phyloP scores from a whole-genome alignment of 495 filamentous ascomycete genomes.

The Recurvomyces mirabilis region DNA sequence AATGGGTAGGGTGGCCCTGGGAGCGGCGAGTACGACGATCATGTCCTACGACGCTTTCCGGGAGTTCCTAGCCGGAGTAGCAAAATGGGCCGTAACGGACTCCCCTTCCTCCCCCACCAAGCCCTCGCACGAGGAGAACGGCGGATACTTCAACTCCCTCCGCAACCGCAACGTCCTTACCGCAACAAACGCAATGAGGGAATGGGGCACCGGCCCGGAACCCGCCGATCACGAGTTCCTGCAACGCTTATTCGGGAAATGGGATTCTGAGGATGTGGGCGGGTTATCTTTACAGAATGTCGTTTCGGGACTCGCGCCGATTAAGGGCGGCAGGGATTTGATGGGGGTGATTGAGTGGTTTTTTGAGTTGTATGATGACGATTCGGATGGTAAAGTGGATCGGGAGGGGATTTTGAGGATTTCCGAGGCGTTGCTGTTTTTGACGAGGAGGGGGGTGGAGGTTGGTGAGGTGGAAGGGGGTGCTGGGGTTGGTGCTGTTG shows the following conservation, averaged over 20 bases:
- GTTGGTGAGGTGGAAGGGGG: not conserved
- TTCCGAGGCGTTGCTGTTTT: conserved; percentile 85
- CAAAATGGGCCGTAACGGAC: conserved; percentile 85
- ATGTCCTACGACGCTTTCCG: conserved; percentile 97
- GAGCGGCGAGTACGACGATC: conserved; percentile 65
- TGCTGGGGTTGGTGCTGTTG: not conserved
- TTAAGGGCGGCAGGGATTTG: conserved; percentile 87
- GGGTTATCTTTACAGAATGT: conserved; percentile 78
- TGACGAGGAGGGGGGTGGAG: conserved; percentile 71
- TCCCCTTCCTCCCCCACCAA: conserved; percentile 48
- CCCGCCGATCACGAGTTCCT: conserved; percentile 95
- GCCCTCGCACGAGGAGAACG: conserved; percentile 34
- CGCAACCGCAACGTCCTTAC: conserved; percentile 31
- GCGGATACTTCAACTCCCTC: conserved; percentile 46
- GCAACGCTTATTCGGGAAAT: conserved; percentile 73
- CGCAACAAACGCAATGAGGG: too few species aligned
- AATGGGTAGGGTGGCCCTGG: conserved; percentile 77
- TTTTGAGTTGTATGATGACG: conserved; percentile 92
- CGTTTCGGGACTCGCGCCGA: conserved; percentile 74
- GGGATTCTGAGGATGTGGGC: conserved; percentile 68
- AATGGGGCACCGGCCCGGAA: conserved; percentile 65
- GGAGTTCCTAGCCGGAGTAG: conserved; percentile 79
- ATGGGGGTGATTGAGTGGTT: conserved; percentile 97
- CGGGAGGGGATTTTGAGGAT: conserved; percentile 91
- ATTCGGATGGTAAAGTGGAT: conserved; percentile 84